Conservation (phyloP, 345 rosid genomes). For the Populus euphratica region DNA sequence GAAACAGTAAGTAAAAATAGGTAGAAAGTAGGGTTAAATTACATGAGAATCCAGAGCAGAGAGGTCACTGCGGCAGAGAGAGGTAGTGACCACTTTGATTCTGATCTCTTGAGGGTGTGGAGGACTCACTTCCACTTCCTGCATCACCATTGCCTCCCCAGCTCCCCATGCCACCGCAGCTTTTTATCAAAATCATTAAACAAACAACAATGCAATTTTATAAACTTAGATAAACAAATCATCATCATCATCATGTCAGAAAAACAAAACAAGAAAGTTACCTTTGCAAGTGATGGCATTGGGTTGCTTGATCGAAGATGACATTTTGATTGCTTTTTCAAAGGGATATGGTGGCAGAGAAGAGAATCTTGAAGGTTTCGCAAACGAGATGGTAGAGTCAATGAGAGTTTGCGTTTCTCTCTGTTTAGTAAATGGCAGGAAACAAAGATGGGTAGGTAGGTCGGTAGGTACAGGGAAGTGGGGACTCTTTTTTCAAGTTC, state of each 20-base stretch:
- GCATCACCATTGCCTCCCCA: constrained; percentile 72
- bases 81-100: constrained; percentile 73
- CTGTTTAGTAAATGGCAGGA: too few relatives aligned
- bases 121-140: constrained; percentile 79
- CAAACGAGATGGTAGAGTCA: background rate
- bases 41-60: constrained; percentile 87
- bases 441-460: too few relatives aligned
- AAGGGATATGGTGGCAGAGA: too few relatives aligned
- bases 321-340: background rate
- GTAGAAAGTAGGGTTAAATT: background rate
- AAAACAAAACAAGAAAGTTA: background rate
- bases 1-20: background rate
- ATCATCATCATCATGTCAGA: background rate
- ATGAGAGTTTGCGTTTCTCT: too few relatives aligned
- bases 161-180: constrained; percentile 96
- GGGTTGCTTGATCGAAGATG: background rate
- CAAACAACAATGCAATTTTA: background rate
- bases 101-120: constrained; percentile 80
- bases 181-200: background rate
- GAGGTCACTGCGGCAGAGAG: constrained; percentile 85
- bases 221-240: background rate
- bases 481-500: too few relatives aligned
- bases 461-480: too few relatives aligned
- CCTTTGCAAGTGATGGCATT: background rate
- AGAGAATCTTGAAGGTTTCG: background rate